Evolutionary conservation across 306 rosid genomes (phyloP), one percentile per base, ranked within the genome.

Genomic region (Alnus rubra): DNA sequence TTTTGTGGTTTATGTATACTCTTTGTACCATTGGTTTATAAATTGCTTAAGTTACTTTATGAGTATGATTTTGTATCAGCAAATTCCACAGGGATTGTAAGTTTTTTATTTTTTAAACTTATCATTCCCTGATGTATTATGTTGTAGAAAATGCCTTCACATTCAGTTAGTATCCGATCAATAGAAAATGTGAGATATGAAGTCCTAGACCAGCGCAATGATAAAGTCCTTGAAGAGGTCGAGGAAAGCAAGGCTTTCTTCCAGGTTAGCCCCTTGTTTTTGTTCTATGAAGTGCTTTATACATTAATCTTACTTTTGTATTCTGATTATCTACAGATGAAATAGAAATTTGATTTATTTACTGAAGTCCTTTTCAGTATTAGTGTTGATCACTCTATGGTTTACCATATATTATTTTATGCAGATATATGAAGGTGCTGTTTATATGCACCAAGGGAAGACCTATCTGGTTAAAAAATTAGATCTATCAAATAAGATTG

Each of bases 231-330:
- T 83, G 97, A 94, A 88, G 98, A 94, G 89, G 88, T 94, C 67
- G 98, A 94, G 86, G 98, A 94, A 87, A 92, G 97, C 95, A 92
- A 74, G 86, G 97, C 92, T 82, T 94, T 94, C 87, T 92, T 92
- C 85, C 98, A 91, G 97, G 98, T 94, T 54, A 60, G 52, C 33
- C 64, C 39, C 63, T 35, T 55, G 9, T n/a, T n/a, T 39, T 39
- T 77, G 74, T 58, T 64, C 30, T 63, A 44, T 47, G 63, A 64
- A 2, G 55, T 78, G 59, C 5, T 67, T 39, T 39, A 54, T 35
- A 74, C 33, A 5, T 53, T 42, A 47, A 50, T 76, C 39, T 72
- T 39, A 52, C 48, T 63, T 51, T 23, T 56, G 13, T 18, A 54
- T 48, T 74, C 49, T 77, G 33, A 30, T 73, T 69, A 71, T 67